Evolutionary conservation across 108 stramenopile species (phyloP).

Genomic region (Nannochloropsis salina): DNA sequence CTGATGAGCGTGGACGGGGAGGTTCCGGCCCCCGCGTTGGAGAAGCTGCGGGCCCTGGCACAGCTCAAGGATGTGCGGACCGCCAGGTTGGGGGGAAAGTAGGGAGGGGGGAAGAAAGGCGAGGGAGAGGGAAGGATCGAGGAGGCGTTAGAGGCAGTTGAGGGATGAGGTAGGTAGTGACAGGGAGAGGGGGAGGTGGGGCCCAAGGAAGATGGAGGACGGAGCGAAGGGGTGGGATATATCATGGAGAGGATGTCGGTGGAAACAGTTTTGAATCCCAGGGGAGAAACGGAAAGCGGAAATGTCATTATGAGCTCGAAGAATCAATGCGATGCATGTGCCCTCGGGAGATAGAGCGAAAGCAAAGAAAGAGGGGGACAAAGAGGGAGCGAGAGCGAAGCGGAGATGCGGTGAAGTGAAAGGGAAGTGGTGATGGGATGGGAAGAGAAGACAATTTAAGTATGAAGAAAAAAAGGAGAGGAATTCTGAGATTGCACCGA

Average conservation of each 20-base stretch:
- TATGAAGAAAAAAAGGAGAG: neutral
- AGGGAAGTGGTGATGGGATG: neutral
- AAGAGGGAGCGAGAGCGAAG: neutral
- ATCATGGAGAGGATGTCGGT: no score
- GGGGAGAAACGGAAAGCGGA: no score
- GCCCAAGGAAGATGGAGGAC: neutral
- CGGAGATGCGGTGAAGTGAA: neutral
- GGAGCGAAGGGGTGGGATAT: neutral
- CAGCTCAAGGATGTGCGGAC: neutral
- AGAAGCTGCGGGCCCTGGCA: constrained; percentile 30
- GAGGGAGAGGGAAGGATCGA: neutral
- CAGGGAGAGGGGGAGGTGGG: neutral
- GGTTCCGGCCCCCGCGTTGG: constrained; percentile 33
- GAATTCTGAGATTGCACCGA: neutral
- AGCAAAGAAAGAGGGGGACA: neutral
- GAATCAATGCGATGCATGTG: no score
- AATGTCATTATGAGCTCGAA: no score
- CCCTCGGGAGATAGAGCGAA: neutral
- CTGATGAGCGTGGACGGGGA: constrained; percentile 49
- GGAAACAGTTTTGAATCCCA: no score
- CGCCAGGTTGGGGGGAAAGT: neutral
- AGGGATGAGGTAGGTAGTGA: neutral
- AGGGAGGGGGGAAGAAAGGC: neutral
- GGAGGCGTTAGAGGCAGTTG: neutral
- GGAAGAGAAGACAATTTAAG: neutral